Evolutionary conservation across 2,329 filamentous ascomycete species (phyloP).

Genomic region (Falciphora oryzae): DNA sequence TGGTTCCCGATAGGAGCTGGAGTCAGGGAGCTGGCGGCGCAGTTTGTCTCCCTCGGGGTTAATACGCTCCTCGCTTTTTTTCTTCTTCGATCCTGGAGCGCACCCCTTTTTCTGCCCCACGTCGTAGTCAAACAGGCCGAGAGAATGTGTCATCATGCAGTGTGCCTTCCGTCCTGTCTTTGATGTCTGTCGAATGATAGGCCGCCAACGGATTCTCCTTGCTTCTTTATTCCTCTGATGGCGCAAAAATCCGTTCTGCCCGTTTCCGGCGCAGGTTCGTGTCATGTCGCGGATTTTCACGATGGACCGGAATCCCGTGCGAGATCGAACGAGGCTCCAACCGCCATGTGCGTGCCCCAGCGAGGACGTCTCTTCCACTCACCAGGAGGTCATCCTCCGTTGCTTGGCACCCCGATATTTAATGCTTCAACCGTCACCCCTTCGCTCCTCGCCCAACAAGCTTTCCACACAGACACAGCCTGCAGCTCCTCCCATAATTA

Average conservation of each 20-base stretch:
- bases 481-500: neutral
- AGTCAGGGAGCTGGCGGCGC: no score
- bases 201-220: neutral
- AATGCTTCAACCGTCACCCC: neutral
- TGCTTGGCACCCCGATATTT: neutral
- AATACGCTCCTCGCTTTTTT: no score
- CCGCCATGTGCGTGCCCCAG: no score
- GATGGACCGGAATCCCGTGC: neutral
- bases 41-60: no score
- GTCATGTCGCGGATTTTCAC: neutral
- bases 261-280: neutral
- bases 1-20: no score
- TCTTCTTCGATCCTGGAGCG: no score
- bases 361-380: neutral
- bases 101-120: neutral
- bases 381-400: no score
- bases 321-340: neutral
- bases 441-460: neutral
- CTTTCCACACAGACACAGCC: neutral
- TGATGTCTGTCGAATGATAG: neutral
- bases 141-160: neutral
- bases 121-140: no score
- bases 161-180: neutral
- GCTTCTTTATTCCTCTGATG: no score
- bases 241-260: no score